phyloP scores from a whole-genome alignment of 2,329 filamentous ascomycete genomes.

The Fusarium begoniae region DNA sequence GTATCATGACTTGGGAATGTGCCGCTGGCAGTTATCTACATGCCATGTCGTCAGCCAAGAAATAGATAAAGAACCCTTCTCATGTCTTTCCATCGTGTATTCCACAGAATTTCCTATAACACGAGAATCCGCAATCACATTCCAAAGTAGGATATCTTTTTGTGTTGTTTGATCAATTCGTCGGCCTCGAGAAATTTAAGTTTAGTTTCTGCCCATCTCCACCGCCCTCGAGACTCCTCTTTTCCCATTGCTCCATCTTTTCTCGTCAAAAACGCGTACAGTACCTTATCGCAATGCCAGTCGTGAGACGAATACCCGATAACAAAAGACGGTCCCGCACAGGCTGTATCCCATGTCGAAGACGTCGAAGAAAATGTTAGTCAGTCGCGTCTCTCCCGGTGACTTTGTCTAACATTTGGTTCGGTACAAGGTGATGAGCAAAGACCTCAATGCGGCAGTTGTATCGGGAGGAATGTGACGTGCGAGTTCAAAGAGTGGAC shows the following conservation, averaged over 20 bases:
- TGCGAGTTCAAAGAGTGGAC: conserved; percentile 33
- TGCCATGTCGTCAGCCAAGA: not conserved
- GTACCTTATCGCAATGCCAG: conserved; percentile 19
- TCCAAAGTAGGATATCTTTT: not conserved
- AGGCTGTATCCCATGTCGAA: conserved; percentile 28
- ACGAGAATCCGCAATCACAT: not conserved
- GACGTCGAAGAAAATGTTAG: conserved; percentile 28
- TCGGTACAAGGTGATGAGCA: conserved; percentile 15
- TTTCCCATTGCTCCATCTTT: conserved; percentile 3
- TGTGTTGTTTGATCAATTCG: not conserved
- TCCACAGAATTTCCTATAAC: accelerated
- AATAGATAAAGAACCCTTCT: not conserved
- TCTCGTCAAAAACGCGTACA: not conserved
- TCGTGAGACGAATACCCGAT: conserved; percentile 26
- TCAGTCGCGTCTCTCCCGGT: not conserved
- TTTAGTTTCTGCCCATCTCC: not conserved
- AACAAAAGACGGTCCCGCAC: conserved; percentile 22
- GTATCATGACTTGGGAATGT: not conserved
- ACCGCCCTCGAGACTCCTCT: conserved; percentile 15
- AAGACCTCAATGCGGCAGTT: conserved; percentile 25
- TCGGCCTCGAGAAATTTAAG: not conserved
- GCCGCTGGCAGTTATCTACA: not conserved
- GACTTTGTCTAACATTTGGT: not conserved
- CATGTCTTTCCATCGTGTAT: too few species aligned
- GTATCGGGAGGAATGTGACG: conserved; percentile 19